phyloP scores from a whole-genome alignment of 2,329 filamentous ascomycete genomes.

The Aspergillus sp. region DNA sequence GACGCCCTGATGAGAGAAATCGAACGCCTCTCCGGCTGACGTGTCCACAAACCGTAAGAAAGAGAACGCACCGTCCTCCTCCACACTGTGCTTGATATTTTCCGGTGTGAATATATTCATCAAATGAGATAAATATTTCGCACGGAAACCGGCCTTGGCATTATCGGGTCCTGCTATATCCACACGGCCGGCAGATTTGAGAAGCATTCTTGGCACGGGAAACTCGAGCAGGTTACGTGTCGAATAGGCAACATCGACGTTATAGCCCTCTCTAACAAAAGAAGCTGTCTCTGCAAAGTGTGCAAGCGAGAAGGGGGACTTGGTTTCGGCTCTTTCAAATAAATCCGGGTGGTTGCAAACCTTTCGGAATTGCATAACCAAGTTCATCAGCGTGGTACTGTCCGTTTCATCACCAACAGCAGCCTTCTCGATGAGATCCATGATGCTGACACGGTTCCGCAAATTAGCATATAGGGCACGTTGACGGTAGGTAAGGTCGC shows the following conservation, averaged over 20 bases:
- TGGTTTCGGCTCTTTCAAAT: conserved; percentile 91
- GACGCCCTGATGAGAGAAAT: conserved; percentile 66
- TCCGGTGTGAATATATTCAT: conserved; percentile 90
- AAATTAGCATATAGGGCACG: conserved; percentile 89
- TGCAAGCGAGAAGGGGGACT: conserved; percentile 78
- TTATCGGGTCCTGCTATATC: conserved; percentile 74
- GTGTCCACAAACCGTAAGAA: conserved; percentile 85
- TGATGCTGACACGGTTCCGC: conserved; percentile 95
- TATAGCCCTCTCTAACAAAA: conserved; percentile 83
- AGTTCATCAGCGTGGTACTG: conserved; percentile 94
- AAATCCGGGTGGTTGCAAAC: conserved; percentile 98
- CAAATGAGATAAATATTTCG: conserved; percentile 72
- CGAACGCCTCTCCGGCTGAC: conserved; percentile 71
- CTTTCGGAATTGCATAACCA: conserved; percentile 99
- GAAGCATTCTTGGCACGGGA: conserved; percentile 76
- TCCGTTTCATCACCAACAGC: conserved; percentile 92
- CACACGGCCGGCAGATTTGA: conserved; percentile 75
- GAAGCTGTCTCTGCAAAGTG: conserved; percentile 93
- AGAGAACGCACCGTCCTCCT: conserved; percentile 70
- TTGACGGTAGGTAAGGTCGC: conserved; percentile 93
- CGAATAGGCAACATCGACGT: conserved; percentile 81
- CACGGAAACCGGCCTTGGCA: conserved; percentile 72
- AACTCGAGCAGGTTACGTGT: conserved; percentile 85
- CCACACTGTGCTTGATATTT: conserved; percentile 66
- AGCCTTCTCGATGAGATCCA: conserved; percentile 97